Evolutionary conservation across 495 filamentous ascomycete genomes (phyloP).

Genomic region (Penicillium ochrochloron): DNA sequence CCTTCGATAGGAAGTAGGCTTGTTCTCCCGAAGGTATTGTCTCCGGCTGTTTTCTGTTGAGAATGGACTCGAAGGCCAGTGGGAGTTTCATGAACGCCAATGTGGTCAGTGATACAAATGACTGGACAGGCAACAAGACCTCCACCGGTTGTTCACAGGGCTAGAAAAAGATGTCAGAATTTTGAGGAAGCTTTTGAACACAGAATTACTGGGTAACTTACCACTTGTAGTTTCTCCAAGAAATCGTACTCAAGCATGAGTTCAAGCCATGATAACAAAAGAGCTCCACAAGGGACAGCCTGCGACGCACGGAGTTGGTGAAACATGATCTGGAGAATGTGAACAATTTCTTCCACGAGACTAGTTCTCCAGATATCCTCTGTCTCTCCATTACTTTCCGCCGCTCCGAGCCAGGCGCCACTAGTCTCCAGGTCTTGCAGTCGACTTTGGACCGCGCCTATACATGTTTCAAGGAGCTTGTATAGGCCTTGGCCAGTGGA

Average conservation of each 20-base stretch:
- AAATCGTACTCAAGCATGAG: constrained; percentile 69
- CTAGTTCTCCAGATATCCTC: constrained; percentile 66
- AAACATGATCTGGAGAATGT: constrained; percentile 75
- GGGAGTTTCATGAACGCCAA: constrained; percentile 74
- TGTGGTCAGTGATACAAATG: constrained; percentile 72
- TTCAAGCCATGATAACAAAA: constrained; percentile 73
- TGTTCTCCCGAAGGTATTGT: constrained; percentile 37
- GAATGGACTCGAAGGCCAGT: constrained; percentile 38
- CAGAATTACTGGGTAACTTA: constrained; percentile 40
- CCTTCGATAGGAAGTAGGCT: constrained; percentile 65
- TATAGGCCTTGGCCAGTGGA: constrained; percentile 33
- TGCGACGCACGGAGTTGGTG: constrained; percentile 63
- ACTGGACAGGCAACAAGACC: constrained; percentile 64
- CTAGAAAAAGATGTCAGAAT: constrained; percentile 41
- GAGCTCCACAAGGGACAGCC: constrained; percentile 58
- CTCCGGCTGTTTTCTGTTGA: constrained; percentile 24
- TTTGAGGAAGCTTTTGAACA: background rate
- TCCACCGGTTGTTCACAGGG: constrained; percentile 50
- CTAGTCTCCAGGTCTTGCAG: constrained; percentile 51
- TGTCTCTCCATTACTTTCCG: constrained; percentile 54
- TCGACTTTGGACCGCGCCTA: constrained; percentile 50
- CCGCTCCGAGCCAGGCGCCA: constrained; percentile 55
- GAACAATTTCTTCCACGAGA: constrained; percentile 67
- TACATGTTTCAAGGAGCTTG: constrained; percentile 42
- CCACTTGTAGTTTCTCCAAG: constrained; percentile 60